Conservation (phyloP, 257 asterid genomes). For the Solanum pinnatisectum region DNA sequence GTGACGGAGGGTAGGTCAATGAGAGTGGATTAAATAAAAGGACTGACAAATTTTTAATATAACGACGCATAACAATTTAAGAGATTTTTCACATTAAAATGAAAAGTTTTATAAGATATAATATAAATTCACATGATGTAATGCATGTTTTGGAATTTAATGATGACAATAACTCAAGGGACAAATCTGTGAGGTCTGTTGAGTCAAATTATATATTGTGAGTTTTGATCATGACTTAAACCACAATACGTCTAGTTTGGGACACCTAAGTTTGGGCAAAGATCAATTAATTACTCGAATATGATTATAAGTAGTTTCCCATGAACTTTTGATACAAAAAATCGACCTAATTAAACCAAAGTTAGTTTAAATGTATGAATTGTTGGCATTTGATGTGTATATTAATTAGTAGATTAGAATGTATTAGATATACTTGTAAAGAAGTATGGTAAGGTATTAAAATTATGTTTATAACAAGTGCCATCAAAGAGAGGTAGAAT, state of each 20-base stretch:
- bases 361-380: not conserved
- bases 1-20: not conserved
- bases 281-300: not conserved
- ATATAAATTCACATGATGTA: not conserved
- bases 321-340: not conserved
- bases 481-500: not conserved
- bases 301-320: not conserved
- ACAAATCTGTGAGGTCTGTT: not conserved
- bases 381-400: not conserved
- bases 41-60: not conserved
- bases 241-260: not conserved
- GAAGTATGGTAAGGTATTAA: not conserved
- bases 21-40: not conserved
- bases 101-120: not conserved
- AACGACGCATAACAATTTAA: not conserved
- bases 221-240: not conserved
- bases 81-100: not conserved
- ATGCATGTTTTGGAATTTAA: not conserved
- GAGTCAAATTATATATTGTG: not conserved
- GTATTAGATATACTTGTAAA: not conserved
- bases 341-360: not conserved
- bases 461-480: not conserved
- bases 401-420: not conserved
- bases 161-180: not conserved
- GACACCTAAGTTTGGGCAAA: not conserved